Evolutionary conservation across 1,284 basidiomycete genomes (phyloP).

Genomic region (Puccinia novopanici): DNA sequence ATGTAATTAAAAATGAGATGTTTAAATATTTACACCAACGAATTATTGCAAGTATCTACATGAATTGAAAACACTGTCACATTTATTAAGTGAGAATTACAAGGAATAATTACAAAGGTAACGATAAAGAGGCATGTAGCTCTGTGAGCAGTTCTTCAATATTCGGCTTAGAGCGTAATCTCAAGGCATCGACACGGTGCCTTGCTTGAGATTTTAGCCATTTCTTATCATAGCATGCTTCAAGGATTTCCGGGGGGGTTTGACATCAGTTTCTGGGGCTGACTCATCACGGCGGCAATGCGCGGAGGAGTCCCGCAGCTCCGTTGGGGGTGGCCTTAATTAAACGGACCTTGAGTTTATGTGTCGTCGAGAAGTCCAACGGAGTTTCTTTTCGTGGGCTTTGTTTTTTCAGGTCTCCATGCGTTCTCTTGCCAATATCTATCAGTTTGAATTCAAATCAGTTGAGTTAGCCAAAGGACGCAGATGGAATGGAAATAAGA

Average conservation of each 20-base stretch:
- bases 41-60: no score
- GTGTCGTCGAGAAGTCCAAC: not conserved
- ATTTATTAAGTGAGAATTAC: no score
- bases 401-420: not conserved
- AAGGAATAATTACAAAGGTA: no score
- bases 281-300: not conserved
- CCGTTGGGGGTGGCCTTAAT: not conserved
- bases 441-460: not conserved
- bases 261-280: not conserved
- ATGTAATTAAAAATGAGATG: no score
- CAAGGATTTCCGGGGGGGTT: not conserved
- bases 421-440: constrained; percentile 1
- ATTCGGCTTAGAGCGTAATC: constrained; percentile 2
- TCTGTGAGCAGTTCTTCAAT: not conserved
- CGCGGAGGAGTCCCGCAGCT: not conserved
- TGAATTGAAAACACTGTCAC: no score
- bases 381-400: not conserved
- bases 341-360: not conserved
- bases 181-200: constrained; percentile 4
- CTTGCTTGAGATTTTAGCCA: not conserved
- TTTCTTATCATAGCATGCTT: constrained; percentile 7
- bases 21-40: no score
- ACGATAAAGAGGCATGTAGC: not conserved
- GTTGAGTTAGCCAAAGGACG: not conserved
- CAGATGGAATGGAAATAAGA: not conserved